These are phyloP conservation scores for Metroxylon sagu DNA, from an alignment of 176 grass and related monocot genomes.

Conservation along the genomic window DNA sequence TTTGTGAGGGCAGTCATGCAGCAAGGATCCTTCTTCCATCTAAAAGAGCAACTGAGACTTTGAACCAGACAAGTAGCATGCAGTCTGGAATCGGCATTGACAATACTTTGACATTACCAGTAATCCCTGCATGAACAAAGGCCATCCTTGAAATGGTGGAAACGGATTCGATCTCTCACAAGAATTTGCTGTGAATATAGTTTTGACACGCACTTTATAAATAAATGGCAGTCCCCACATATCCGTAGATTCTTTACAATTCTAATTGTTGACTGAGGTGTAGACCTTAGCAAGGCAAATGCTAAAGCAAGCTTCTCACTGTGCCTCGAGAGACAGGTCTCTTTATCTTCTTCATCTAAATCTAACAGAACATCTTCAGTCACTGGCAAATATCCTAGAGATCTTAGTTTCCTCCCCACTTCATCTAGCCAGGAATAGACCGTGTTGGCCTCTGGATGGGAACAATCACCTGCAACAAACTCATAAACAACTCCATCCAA, in stretches of 20 bases:
- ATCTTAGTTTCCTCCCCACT: slow-evolving; percentile 1
- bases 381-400: not conserved
- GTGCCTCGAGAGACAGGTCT: slow-evolving; percentile 11
- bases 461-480: slow-evolving; percentile 2
- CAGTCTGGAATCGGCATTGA: not conserved
- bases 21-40: too few relatives aligned
- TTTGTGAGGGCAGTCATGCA: too few relatives aligned
- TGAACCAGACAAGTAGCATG: too few relatives aligned
- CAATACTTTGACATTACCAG: not conserved
- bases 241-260: slow-evolving; percentile 11
- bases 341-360: slow-evolving; percentile 18
- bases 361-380: slow-evolving; percentile 6
- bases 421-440: slow-evolving; percentile 1
- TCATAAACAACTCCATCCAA: slow-evolving; percentile 18
- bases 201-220: slow-evolving; percentile 3
- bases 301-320: slow-evolving; percentile 12
- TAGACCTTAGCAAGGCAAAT: not conserved
- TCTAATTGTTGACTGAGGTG: not conserved
- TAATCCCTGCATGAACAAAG: slow-evolving; percentile 11
- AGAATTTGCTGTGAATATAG: slow-evolving; percentile 1
- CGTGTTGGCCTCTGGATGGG: not conserved
- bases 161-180: not conserved
- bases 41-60: too few relatives aligned
- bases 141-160: slow-evolving; percentile 6
- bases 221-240: slow-evolving; percentile 15